Evolutionary conservation across 108 stramenopile species (phyloP), one percentile per base, ranked within the genome.

Genomic region (Nitzschia sp.): DNA sequence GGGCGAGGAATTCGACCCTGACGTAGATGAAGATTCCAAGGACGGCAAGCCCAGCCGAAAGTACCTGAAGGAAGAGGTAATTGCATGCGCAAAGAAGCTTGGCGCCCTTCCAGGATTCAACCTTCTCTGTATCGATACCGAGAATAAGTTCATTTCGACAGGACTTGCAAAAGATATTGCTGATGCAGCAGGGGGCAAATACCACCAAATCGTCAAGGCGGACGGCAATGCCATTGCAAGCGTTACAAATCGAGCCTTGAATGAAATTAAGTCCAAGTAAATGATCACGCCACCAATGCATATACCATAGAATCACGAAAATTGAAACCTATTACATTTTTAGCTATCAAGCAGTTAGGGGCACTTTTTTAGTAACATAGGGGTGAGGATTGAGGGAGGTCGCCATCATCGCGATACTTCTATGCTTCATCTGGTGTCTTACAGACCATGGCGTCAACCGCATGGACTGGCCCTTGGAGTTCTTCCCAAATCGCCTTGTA

Each of bases 81-180:
- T 98, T 45, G 94, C 94, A 4, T 94, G 90, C 56, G 94, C 96
- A 31, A 93, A 89, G 75, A 79, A 94, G 63, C 67, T 98, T 54
- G 93, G 89, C 15, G 83, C 71, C 11, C 69, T 93, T 33, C 80
- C 80, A 2, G 95, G 93, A n/a, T 96, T 98, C 78, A 94, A 96
- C 64, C 64, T 98, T 27, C 86, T 98, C 15, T 89, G 93, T 61
- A 92, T 98, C 48, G 96, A 98, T 62, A 96, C 96, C 1, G 97
- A 98, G 66, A 96, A 96, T 80, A 96, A 96, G 72, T 98, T 98
- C 69, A 95, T 97, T 66, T 89, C 88, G 47, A 98, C 97, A 25
- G 97, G 97, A 58, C 57, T 98, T 41, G 96, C 97, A 25, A 98
- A 98, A 79, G 97, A 98, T 16, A 97, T 98, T 74, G 93, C 96